These are phyloP conservation scores for Mariannaea elegans DNA, from an alignment of 2,329 filamentous ascomycete species.

Conservation along the genomic window DNA sequence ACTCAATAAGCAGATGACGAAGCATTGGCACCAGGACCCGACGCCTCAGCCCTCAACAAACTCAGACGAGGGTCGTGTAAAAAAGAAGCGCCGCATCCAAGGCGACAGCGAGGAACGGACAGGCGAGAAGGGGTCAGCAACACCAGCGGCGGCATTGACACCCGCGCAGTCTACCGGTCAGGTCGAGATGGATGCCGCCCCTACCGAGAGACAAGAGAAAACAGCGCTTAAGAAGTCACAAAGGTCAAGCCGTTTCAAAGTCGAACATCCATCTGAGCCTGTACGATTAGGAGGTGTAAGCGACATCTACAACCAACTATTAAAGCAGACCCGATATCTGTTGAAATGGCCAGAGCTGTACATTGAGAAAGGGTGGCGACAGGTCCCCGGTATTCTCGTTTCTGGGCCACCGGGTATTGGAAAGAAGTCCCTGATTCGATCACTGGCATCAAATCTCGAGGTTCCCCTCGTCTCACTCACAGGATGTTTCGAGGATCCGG, in stretches of 20 bases:
- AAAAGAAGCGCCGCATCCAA: constrained; percentile 47
- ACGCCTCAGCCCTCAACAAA: constrained; percentile 14
- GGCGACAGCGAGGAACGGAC: constrained; percentile 38
- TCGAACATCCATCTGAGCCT: constrained; percentile 39
- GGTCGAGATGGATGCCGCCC: constrained; percentile 23
- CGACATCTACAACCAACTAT: constrained; percentile 36
- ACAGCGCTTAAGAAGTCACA: constrained; percentile 41
- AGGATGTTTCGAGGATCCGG: constrained; percentile 48
- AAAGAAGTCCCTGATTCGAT: constrained; percentile 80
- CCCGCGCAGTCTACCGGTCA: constrained; percentile 20
- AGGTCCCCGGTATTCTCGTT: constrained; percentile 68
- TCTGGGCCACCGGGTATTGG: constrained; percentile 84
- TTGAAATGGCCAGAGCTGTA: constrained; percentile 37
- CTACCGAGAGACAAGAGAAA: constrained; percentile 40
- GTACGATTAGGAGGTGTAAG: constrained; percentile 43
- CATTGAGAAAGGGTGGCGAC: constrained; percentile 23
- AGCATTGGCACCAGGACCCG: constrained; percentile 47
- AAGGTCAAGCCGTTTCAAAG: constrained; percentile 42
- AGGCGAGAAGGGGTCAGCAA: constrained; percentile 17
- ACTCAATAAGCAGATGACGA: constrained; percentile 54
- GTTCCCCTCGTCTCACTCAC: constrained; percentile 74
- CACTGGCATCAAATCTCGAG: constrained; percentile 75
- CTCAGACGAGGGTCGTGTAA: constrained; percentile 33
- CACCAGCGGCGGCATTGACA: constrained; percentile 24
- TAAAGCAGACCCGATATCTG: constrained; percentile 15